These are phyloP conservation scores for Diplodia mutila DNA, from an alignment of 2,329 filamentous ascomycete species.

Conservation along the genomic window DNA sequence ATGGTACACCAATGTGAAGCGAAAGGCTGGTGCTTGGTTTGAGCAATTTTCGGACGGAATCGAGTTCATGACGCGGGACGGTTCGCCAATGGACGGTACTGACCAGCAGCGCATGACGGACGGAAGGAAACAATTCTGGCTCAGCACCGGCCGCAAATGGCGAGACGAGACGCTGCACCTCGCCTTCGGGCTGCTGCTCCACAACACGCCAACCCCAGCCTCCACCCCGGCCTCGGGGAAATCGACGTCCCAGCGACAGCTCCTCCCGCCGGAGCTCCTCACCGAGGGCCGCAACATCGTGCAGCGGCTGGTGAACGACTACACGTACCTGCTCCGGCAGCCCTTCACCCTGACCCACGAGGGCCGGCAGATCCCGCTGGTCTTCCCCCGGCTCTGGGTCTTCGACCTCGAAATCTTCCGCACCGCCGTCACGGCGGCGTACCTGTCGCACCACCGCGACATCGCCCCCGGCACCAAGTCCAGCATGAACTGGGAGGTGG, in stretches of 20 bases:
- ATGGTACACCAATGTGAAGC: slow-evolving; percentile 20
- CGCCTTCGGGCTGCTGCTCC: slow-evolving; percentile 15
- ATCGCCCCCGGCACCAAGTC: neutral
- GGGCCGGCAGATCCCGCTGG: slow-evolving; percentile 7
- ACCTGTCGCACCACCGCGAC: slow-evolving; percentile 6
- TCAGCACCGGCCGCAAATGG: slow-evolving; percentile 20
- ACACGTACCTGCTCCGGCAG: slow-evolving; percentile 16
- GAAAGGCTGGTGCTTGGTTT: slow-evolving; percentile 9
- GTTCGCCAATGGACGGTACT: neutral
- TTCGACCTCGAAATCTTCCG: slow-evolving; percentile 23
- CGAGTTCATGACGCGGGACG: neutral
- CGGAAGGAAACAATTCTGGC: slow-evolving; percentile 2
- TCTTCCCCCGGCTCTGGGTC: slow-evolving; percentile 15
- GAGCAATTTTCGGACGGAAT: slow-evolving; percentile 7
- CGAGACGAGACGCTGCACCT: slow-evolving; percentile 24
- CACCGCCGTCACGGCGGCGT: slow-evolving; percentile 16
- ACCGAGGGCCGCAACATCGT: slow-evolving; percentile 22
- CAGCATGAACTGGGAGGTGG: slow-evolving; percentile 22
- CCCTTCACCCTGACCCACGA: slow-evolving; percentile 15
- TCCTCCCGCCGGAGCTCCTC: slow-evolving; percentile 1
- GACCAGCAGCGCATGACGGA: neutral
- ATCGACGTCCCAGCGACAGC: neutral
- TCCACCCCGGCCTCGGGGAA: neutral
- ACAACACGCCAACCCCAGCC: neutral
- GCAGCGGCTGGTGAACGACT: neutral